A percentile compares a stretch with the other conserved stretches of the same genome.
Evolutionary conservation across 805 yeast species (phyloP).

Genomic region (Isabelozyma gotoi): DNA sequence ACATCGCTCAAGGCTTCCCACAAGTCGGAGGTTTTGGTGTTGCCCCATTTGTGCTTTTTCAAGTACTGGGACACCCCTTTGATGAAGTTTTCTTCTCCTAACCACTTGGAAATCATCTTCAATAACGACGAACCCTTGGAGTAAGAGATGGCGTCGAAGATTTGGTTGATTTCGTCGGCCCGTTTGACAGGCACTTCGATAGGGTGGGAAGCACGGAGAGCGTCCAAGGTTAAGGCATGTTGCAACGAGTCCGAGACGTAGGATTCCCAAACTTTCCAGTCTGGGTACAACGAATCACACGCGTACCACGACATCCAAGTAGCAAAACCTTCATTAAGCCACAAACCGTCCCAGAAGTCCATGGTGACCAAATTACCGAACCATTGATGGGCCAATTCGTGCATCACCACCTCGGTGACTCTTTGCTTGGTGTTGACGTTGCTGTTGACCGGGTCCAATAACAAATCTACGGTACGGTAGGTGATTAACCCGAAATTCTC

Average conservation of each 20-base stretch:
- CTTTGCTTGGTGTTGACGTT: slow-evolving; percentile 63
- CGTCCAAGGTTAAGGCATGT: slow-evolving; percentile 71
- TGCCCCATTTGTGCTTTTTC: slow-evolving; percentile 73
- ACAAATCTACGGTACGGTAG: slow-evolving; percentile 72
- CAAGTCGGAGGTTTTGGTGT: slow-evolving; percentile 72
- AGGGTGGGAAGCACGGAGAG: slow-evolving; percentile 82
- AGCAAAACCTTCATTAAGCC: slow-evolving; percentile 89
- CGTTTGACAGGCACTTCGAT: slow-evolving; percentile 78
- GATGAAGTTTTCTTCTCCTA: slow-evolving; percentile 74
- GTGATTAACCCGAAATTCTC: slow-evolving; percentile 84
- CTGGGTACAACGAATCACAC: slow-evolving; percentile 72
- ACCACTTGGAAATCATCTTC: slow-evolving; percentile 77
- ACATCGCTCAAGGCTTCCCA: slow-evolving; percentile 74
- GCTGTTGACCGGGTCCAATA: slow-evolving; percentile 70
- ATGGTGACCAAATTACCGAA: slow-evolving; percentile 86
- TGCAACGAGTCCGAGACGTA: slow-evolving; percentile 78
- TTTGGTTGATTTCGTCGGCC: slow-evolving; percentile 80
- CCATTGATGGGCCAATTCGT: slow-evolving; percentile 92
- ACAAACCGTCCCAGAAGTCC: slow-evolving; percentile 92
- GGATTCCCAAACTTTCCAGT: slow-evolving; percentile 85
- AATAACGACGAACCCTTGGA: slow-evolving; percentile 77
- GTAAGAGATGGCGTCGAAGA: slow-evolving; percentile 82
- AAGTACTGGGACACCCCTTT: slow-evolving; percentile 79
- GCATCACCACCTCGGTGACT: slow-evolving; percentile 84
- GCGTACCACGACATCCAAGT: slow-evolving; percentile 92